Evolutionary conservation across 495 filamentous ascomycete species (phyloP), one percentile per base, ranked within the genome.

Genomic region (Aspergillus carlsbadensis): DNA sequence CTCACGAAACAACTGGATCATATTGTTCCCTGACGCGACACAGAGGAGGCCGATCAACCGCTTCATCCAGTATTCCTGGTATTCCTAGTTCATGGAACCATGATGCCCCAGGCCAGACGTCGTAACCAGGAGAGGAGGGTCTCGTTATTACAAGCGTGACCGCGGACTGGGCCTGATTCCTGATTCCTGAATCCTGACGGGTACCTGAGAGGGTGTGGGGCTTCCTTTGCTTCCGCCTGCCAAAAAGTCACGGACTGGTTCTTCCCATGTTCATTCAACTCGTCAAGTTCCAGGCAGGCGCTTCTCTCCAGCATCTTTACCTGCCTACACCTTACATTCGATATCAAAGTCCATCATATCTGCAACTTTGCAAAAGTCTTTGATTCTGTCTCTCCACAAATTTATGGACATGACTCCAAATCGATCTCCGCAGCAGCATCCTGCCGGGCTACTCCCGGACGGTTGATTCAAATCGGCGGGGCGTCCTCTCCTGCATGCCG

Each of bases 391-490:
- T 14, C 18, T 42, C 31, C 29, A n/a, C n/a, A 33, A 50, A 52
- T 46, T 42, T 42, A 34, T 31, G 42, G 46, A 29, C 26, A 29
- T 8, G 26, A 29, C 26, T 29, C 26, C 26, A 29, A 29, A 8
- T 29, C 8, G 26, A 29, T 29, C 26, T 29, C 26, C 3, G 36
- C 46, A 61, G 61, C 58, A 60, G 52, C 44, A 60, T 60, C 55
- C 57, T 54, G 36, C n/a, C 54, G 52, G 47, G 56, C 64, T 61
- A 58, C 57, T 17, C 31, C 57, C 47, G 18, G 59, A 62, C 64
- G 64, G 64, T 67, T 67, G 64, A 67, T 64, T 64, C 64, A 67
- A 51, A 44, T 59, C 47, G 58, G 64, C 64, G 64, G 64, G 61
- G 64, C 60, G 37, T 21, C 56, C 44, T 56, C 61, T 61, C 59